Evolutionary conservation across 2,329 filamentous ascomycete species (phyloP).

Genomic region (Fusarium sp.): DNA sequence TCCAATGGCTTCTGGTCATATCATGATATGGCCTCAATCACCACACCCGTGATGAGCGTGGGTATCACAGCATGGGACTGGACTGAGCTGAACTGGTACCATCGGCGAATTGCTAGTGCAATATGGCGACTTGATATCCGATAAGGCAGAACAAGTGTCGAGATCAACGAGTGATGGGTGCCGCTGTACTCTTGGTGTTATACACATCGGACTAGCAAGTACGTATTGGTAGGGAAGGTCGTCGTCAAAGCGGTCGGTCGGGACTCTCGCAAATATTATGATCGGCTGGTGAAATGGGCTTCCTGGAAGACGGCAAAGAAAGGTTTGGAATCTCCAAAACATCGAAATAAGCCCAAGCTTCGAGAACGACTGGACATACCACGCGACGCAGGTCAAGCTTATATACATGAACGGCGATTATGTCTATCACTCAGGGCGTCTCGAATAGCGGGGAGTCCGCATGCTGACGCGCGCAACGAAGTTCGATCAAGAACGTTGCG

Average conservation of each 20-base stretch:
- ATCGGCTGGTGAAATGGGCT: not conserved
- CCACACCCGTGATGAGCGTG: slow-evolving; percentile 11
- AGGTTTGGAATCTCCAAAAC: not conserved
- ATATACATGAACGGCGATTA: slow-evolving; percentile 40
- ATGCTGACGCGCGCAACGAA: slow-evolving; percentile 49
- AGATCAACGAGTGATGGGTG: not conserved
- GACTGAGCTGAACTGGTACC: slow-evolving; percentile 14
- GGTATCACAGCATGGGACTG: slow-evolving; percentile 7
- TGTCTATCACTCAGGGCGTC: slow-evolving; percentile 25
- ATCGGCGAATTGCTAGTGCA: slow-evolving; percentile 4
- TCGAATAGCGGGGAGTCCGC: slow-evolving; percentile 44
- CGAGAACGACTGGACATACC: slow-evolving; percentile 1
- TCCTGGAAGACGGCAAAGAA: not conserved
- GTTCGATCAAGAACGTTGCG: slow-evolving; percentile 46
- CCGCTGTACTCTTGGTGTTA: not conserved
- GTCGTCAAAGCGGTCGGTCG: not conserved
- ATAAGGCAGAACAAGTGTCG: slow-evolving; percentile 22
- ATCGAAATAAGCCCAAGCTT: slow-evolving; percentile 30
- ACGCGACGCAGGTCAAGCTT: slow-evolving; percentile 42
- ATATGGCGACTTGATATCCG: not conserved
- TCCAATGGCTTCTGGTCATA: slow-evolving; percentile 1
- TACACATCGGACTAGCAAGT: not conserved
- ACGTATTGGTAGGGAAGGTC: not conserved
- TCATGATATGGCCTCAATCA: slow-evolving; percentile 7
- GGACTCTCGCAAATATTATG: not conserved